These are phyloP conservation scores for Saccharomycopsis sp. DNA, from an alignment of 805 yeast species.

Conservation along the genomic window DNA sequence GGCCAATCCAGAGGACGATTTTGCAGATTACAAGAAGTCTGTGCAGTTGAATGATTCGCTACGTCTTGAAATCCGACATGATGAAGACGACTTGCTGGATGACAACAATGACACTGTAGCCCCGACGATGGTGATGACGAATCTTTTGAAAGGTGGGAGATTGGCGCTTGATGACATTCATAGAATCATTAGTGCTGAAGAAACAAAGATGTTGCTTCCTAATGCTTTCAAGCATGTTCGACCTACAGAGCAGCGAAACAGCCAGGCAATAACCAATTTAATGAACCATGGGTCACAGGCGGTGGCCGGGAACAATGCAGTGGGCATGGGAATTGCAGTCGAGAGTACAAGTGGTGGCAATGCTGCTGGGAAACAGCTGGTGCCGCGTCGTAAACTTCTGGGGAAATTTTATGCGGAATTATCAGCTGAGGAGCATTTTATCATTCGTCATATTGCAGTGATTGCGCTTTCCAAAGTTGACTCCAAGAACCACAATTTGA, in stretches of 20 bases:
- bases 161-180: conserved; percentile 95
- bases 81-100: no score
- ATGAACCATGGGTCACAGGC: neutral
- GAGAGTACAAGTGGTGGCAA: conserved; percentile 3
- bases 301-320: neutral
- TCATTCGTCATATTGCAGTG: conserved; percentile 51
- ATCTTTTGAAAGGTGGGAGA: conserved; percentile 28
- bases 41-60: neutral
- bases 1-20: conserved; percentile 22
- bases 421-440: conserved; percentile 44
- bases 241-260: no score
- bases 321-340: neutral
- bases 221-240: conserved; percentile 81
- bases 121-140: neutral
- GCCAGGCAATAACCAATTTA: conserved; percentile 13
- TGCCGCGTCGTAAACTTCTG: neutral
- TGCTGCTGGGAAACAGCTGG: conserved; percentile 5
- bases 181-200: conserved; percentile 93
- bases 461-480: conserved; percentile 35
- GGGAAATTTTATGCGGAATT: conserved; percentile 58
- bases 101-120: conserved; percentile 1
- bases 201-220: conserved; percentile 87
- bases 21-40: conserved; percentile 23
- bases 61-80: conserved; percentile 1
- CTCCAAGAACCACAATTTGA: conserved; percentile 23